These are phyloP conservation scores for Teunomyces pallodes DNA, from an alignment of 805 yeast species.

Conservation along the genomic window DNA sequence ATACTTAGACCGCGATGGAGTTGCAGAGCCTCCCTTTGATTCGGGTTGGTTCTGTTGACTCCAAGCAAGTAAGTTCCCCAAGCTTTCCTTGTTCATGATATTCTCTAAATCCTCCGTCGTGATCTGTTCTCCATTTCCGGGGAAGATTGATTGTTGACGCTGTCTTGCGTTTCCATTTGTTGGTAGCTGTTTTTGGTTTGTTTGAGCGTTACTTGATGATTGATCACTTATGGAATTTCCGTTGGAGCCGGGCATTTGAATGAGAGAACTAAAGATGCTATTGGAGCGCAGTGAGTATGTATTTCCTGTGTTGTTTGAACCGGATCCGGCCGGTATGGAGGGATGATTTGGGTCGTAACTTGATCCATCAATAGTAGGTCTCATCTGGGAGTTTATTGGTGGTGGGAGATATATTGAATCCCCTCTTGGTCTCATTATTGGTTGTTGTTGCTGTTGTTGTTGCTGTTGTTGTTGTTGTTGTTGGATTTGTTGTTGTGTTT, in stretches of 20 bases:
- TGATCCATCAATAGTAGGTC: conserved; percentile 2
- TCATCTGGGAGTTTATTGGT: conserved; percentile 20
- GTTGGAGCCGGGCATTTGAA: conserved; percentile 37
- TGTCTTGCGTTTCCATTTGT: conserved; percentile 8
- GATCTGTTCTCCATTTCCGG: conserved; percentile 15
- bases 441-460: neutral
- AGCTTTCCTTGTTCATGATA: conserved; percentile 30
- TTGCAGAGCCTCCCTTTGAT: neutral
- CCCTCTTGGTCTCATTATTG: conserved; percentile 28
- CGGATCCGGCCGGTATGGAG: conserved; percentile 6
- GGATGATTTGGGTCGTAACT: conserved; percentile 5
- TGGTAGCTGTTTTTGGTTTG: conserved; percentile 4
- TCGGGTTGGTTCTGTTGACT: conserved; percentile 14
- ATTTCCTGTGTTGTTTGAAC: conserved; percentile 2
- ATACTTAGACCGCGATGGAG: conserved; percentile 20
- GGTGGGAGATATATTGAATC: conserved; percentile 41
- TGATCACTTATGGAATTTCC: conserved; percentile 32
- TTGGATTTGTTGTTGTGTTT: neutral
- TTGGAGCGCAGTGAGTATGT: conserved; percentile 24
- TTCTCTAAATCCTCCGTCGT: conserved; percentile 33
- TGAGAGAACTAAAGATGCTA: conserved; percentile 37
- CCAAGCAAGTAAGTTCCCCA: conserved; percentile 30
- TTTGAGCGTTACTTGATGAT: neutral
- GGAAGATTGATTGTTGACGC: conserved; percentile 20
- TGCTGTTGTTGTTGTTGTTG: conserved; percentile 8